These are phyloP conservation scores for Nicotiana otophora DNA, from an alignment of 257 asterid species.

Conservation along the genomic window DNA sequence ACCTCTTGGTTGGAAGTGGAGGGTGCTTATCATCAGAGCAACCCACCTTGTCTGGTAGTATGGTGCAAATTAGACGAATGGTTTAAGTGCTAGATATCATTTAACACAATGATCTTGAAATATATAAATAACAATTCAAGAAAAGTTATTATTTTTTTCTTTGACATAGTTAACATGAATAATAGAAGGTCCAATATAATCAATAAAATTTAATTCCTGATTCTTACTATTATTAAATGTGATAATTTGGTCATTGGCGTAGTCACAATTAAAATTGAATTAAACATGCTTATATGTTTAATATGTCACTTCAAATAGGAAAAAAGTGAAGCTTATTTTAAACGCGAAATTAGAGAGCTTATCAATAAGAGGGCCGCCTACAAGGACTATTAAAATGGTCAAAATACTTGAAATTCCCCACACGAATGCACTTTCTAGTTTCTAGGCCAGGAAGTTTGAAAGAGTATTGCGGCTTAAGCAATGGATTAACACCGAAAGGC, in stretches of 20 bases:
- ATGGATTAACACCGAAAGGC: conserved; percentile 9
- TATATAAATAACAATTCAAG: neutral
- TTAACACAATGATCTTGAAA: neutral
- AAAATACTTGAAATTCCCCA: neutral
- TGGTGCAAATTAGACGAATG: neutral
- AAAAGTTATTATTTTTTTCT: neutral
- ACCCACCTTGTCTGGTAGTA: too few species aligned
- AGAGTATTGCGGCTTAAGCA: neutral
- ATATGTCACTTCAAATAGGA: neutral
- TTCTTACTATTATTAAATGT: neutral
- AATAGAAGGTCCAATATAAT: neutral
- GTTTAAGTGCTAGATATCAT: neutral
- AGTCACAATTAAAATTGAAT: neutral
- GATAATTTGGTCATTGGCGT: neutral
- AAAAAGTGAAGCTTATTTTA: neutral
- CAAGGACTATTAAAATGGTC: neutral
- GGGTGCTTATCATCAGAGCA: too few species aligned
- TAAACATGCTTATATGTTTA: neutral
- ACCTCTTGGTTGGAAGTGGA: too few species aligned
- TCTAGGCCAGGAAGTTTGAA: neutral
- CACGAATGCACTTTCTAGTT: neutral
- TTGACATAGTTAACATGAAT: neutral
- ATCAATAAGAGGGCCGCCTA: neutral
- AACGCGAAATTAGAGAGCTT: neutral
- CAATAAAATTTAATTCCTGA: neutral